Evolutionary conservation across 768 basidiomycete species (phyloP).

Genomic region (Tephrocybe sp.): DNA sequence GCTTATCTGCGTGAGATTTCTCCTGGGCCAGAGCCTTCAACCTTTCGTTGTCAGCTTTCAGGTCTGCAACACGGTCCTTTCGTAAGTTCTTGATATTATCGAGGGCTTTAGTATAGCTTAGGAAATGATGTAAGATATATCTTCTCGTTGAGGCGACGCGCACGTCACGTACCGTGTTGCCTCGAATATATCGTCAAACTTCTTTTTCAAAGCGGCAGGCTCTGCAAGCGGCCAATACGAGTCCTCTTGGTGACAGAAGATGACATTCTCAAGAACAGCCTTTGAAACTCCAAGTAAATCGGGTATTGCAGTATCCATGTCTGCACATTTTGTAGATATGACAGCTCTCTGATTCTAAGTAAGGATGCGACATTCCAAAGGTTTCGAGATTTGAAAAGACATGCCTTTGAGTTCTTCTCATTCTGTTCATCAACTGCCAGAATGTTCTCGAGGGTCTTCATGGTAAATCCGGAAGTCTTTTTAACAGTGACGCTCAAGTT

Average conservation of each 20-base stretch:
- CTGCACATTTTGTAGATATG: slow-evolving; percentile 97
- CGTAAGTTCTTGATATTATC: slow-evolving; percentile 87
- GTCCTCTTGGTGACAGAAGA: slow-evolving; percentile 99
- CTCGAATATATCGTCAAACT: slow-evolving; percentile 99
- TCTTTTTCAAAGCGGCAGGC: slow-evolving; percentile 90
- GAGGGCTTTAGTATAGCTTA: slow-evolving; percentile 93
- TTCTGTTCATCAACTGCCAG: slow-evolving; percentile 70
- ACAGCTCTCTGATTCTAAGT: slow-evolving; percentile 60
- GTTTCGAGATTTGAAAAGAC: slow-evolving; percentile 17
- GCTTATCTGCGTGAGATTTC: slow-evolving; percentile 84
- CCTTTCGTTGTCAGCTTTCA: slow-evolving; percentile 91
- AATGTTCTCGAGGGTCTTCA: slow-evolving; percentile 97
- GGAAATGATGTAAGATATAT: slow-evolving; percentile 2
- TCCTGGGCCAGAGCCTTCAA: slow-evolving; percentile 74
- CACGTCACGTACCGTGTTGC: slow-evolving; percentile 71
- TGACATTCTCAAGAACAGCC: slow-evolving; percentile 98
- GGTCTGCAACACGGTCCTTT: slow-evolving; percentile 86
- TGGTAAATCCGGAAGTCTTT: slow-evolving; percentile 83
- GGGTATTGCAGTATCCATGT: slow-evolving; percentile 94
- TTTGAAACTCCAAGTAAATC: slow-evolving; percentile 92
- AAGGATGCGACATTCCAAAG: neutral
- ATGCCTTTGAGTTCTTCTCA: slow-evolving; percentile 73
- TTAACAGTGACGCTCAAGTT: slow-evolving; percentile 92
- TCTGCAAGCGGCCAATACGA: slow-evolving; percentile 97
- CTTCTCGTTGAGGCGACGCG: neutral